Conservation (phyloP, 768 basidiomycete genomes). For the Trichaptum fuscoviolaceum region DNA sequence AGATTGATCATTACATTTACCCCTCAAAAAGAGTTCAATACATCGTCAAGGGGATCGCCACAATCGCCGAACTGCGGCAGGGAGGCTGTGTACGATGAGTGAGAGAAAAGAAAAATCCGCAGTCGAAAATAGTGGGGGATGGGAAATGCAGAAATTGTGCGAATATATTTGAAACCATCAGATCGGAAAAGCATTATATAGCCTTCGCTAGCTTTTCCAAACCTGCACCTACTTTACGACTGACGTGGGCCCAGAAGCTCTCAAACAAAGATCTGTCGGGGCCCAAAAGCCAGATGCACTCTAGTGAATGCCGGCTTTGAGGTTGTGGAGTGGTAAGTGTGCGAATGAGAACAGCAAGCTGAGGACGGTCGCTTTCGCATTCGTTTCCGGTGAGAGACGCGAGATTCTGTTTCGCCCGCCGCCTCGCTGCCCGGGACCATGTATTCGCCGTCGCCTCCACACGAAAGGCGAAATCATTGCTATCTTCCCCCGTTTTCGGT, state of each 20-base stretch:
- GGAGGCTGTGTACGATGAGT: too few species aligned
- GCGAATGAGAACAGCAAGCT: background rate
- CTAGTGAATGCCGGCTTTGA: slow-evolving; percentile 21
- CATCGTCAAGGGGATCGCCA: too few species aligned
- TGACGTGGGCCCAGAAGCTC: slow-evolving; percentile 63
- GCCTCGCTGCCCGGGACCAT: slow-evolving; percentile 65
- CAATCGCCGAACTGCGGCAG: too few species aligned
- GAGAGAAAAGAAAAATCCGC: too few species aligned
- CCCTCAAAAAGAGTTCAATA: too few species aligned
- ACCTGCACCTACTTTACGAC: slow-evolving; percentile 35
- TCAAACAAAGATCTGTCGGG: slow-evolving; percentile 53
- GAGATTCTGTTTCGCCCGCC: slow-evolving; percentile 33
- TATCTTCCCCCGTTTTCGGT: background rate
- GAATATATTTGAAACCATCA: too few species aligned
- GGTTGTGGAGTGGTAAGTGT: background rate
- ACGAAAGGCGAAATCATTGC: slow-evolving; percentile 8
- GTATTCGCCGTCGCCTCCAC: slow-evolving; percentile 37
- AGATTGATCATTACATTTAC: too few species aligned
- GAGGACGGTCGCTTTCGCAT: background rate
- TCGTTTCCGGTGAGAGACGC: slow-evolving; percentile 3
- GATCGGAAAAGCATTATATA: background rate
- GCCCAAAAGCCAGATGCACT: slow-evolving; percentile 63
- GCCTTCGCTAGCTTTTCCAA: background rate
- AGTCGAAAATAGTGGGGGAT: too few species aligned
- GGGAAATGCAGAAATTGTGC: too few species aligned